Conservation (phyloP, 164 flowering plant species). For the Tinospora cordifolia region DNA sequence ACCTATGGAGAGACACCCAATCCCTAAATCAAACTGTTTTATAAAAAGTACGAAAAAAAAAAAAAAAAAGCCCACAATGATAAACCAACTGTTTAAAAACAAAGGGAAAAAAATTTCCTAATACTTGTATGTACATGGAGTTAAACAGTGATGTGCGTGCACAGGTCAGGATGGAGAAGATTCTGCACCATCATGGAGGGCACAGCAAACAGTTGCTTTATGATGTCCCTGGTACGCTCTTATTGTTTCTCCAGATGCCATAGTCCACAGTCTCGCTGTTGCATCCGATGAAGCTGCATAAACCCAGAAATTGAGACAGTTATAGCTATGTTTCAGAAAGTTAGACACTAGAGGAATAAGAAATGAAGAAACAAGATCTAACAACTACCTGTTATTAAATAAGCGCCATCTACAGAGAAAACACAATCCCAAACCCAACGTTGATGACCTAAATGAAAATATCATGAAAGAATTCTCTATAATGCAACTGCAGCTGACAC, state of each 20-base stretch:
- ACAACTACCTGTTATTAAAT: slow-evolving; percentile 76
- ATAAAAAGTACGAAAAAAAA: too few relatives aligned
- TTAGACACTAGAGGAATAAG: neutral
- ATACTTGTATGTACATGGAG: neutral
- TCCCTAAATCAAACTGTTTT: too few relatives aligned
- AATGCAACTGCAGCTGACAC: neutral
- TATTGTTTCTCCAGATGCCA: slow-evolving; percentile 61
- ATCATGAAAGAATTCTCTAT: neutral
- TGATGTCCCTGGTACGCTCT: slow-evolving; percentile 81
- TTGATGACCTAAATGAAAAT: slow-evolving; percentile 52
- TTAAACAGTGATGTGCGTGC: neutral
- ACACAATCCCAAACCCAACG: slow-evolving; percentile 99
- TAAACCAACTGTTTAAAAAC: too few relatives aligned
- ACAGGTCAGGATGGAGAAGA: slow-evolving; percentile 31
- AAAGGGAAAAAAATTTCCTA: neutral
- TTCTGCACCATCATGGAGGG: slow-evolving; percentile 88
- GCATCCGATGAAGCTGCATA: slow-evolving; percentile 81
- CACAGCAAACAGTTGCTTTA: slow-evolving; percentile 85
- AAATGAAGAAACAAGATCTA: neutral
- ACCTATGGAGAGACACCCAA: too few relatives aligned
- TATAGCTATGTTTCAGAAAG: neutral
- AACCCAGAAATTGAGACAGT: neutral
- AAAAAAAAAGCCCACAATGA: too few relatives aligned
- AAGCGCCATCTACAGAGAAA: slow-evolving; percentile 97
- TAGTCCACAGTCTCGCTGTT: slow-evolving; percentile 79